A percentile compares a stretch with the other conserved stretches of the same genome.
Conservation (phyloP, 371 early-diverging fungal species). For the Mortierella sp. region DNA sequence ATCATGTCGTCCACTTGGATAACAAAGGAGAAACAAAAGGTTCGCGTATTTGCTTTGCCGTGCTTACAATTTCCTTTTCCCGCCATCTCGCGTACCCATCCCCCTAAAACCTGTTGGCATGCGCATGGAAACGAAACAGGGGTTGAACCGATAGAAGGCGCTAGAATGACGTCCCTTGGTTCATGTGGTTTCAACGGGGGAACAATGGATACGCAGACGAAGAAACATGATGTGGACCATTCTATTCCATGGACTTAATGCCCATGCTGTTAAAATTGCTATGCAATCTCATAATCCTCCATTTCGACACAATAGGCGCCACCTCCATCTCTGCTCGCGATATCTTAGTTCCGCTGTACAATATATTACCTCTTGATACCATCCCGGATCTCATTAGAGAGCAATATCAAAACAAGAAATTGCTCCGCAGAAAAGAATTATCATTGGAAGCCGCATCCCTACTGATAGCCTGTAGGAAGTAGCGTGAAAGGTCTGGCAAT, state of each 20-base stretch:
- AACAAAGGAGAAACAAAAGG: not conserved
- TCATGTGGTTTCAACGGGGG: not conserved
- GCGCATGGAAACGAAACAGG: not conserved
- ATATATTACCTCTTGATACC: not conserved
- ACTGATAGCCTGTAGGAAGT: not conserved
- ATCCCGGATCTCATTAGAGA: not conserved
- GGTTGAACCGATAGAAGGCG: not conserved
- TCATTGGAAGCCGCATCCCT: not conserved
- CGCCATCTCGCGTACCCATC: not conserved
- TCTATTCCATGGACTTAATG: not conserved
- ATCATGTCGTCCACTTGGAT: not conserved
- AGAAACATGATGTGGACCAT: too few species aligned
- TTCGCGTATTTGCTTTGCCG: slow-evolving; percentile 5
- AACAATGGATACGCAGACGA: not conserved
- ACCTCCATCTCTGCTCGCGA: not conserved
- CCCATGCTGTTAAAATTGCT: not conserved
- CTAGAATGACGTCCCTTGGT: not conserved
- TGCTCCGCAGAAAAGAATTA: not conserved
- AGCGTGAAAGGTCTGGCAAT: not conserved
- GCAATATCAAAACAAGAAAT: not conserved
- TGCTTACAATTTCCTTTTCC: not conserved
- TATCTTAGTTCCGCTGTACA: slow-evolving; percentile 5
- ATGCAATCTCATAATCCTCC: not conserved
- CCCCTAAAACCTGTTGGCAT: not conserved
- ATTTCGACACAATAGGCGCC: not conserved